These are phyloP conservation scores for Rhododendron ovatum DNA, from an alignment of 148 eudicot genomes.

Conservation along the genomic window DNA sequence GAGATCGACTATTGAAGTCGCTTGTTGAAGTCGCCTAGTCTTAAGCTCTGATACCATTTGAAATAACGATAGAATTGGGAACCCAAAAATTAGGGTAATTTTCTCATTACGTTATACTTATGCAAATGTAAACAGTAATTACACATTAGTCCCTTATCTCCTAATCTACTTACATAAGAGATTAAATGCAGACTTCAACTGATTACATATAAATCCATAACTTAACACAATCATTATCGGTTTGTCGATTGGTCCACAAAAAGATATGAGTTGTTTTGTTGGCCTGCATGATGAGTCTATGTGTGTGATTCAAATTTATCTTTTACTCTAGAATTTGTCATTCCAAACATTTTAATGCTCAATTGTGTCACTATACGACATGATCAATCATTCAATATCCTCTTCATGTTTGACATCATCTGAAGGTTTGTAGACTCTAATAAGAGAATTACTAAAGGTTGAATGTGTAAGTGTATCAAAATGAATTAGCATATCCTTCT, in stretches of 20 bases:
- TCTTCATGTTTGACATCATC: not conserved
- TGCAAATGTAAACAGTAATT: too few relatives aligned
- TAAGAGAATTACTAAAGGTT: not conserved
- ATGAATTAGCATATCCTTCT: not conserved
- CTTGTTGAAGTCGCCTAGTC: too few relatives aligned
- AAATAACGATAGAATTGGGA: too few relatives aligned
- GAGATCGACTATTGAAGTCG: too few relatives aligned
- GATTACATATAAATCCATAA: too few relatives aligned
- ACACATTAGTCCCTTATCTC: too few relatives aligned
- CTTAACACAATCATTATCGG: not conserved
- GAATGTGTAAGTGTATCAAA: not conserved
- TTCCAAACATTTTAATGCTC: not conserved
- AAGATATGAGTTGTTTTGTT: not conserved
- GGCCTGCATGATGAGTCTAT: not conserved
- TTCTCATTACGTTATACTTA: too few relatives aligned
- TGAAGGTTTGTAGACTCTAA: not conserved
- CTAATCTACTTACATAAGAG: too few relatives aligned
- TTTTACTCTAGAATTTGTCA: not conserved
- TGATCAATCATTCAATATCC: not conserved
- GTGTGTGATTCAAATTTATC: not conserved
- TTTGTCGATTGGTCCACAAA: not conserved
- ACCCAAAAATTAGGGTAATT: too few relatives aligned
- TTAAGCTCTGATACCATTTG: too few relatives aligned
- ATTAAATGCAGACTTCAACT: too few relatives aligned
- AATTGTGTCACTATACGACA: not conserved